Evolutionary conservation across 306 rosid genomes (phyloP), one percentile per base, ranked within the genome.

Genomic region (Pterocarpus macrocarpus): DNA sequence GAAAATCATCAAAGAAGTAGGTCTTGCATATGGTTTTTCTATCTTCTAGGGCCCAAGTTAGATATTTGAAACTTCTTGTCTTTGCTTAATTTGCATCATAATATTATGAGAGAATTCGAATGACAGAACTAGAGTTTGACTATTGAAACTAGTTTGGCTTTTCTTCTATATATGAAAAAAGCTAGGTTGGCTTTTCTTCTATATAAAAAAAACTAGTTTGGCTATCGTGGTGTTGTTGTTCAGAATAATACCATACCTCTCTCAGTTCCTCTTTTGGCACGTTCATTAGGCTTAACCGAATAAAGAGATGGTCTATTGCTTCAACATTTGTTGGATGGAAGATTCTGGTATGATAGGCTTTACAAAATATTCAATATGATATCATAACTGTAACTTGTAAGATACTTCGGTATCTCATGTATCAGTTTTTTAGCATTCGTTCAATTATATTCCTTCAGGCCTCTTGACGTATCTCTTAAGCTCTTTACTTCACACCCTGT

Each of bases 1-100:
- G 82, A 53, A 87, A 78, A 56, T 63, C 83, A 34, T 66, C 84
- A 32, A 86, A 81, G 88, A 87, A 87, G 84, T 87, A 87, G 84
- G 74, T 61, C 13, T 57, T 55, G 9, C 75, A 70, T 2, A 4
- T 43, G 74, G 7, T 36, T 56, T 70, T 45, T 5, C 57, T 82
- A 28, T 28, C 43, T 43, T 62, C 30, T 63, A 57, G 80, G 36
- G 17, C 28, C 69, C 34, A 61, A 79, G 47, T 70, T 64, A 15
- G 72, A 50, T 56, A 30, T 66, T 80, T 76, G 16, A 56, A 38
- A 45, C 36, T 64, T 67, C 10, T 13, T 56, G 52, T 36, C n/a
- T 45, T 74, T 74, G 43, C 53, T 72, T 62, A 35, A 39, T 65
- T 56, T 81, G 53, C 59, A 8, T 53, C 53, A 73, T 66, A 73